These are phyloP conservation scores for bread wheat (Triticum aestivum) DNA, from an alignment of 176 grass and related monocot genomes.

Conservation along the genomic window IWGSC_CS_RefSeq_v2.1 NC_057812.1:361508406-361508905, in stretches of 20 bases:
- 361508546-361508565: slow-evolving; percentile 56
- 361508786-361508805: not conserved
- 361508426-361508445: not conserved
- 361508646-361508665: not conserved
- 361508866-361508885: not conserved
- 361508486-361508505: slow-evolving; percentile 96
- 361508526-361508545: slow-evolving; percentile 84
- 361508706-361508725: not conserved
- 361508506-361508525: slow-evolving; percentile 69
- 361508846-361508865: not conserved
- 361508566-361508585: slow-evolving; percentile 7
- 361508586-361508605: not conserved
- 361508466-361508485: slow-evolving; percentile 83
- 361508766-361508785: slow-evolving; percentile 1
- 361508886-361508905: not conserved
- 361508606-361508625: not conserved
- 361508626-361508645: not conserved
- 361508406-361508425: not conserved
- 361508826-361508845: not conserved
- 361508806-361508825: not conserved
- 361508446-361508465: slow-evolving; percentile 4
- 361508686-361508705: not conserved
- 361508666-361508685: not conserved
- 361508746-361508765: not conserved
- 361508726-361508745: not conserved